Conservation (phyloP, 768 basidiomycete species). For the Leccinum uliginosum region DNA sequence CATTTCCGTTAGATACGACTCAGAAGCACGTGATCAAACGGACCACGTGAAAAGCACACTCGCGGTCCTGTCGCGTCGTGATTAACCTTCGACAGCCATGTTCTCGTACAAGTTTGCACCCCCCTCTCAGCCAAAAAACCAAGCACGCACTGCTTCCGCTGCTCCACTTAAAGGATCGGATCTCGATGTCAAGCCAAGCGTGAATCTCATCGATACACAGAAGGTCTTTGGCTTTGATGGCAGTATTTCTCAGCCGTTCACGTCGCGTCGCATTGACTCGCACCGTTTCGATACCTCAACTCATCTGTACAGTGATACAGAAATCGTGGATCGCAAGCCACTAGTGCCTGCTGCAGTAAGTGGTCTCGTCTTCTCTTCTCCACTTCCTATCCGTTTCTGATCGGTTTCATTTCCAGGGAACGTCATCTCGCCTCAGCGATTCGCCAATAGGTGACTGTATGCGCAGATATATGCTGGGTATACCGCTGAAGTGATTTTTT, state of each 20-base stretch:
- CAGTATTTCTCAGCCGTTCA: conserved; percentile 6
- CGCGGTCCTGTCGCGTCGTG: neutral
- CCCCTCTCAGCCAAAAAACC: conserved; percentile 9
- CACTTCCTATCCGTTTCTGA: neutral
- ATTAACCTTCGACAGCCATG: neutral
- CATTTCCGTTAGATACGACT: too few species aligned
- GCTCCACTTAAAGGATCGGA: conserved; percentile 8
- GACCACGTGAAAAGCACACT: neutral
- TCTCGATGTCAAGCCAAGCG: conserved; percentile 5
- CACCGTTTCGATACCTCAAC: conserved; percentile 5
- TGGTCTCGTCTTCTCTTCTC: neutral
- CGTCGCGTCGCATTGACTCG: conserved; percentile 13
- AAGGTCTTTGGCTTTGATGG: conserved; percentile 5
- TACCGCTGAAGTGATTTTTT: neutral
- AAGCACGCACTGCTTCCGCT: conserved; percentile 1
- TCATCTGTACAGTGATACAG: conserved; percentile 2
- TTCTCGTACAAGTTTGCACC: conserved; percentile 18
- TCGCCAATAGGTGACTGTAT: conserved; percentile 25
- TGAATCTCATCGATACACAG: neutral
- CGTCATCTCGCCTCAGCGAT: conserved; percentile 4
- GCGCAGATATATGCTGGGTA: neutral
- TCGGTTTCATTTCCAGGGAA: conserved; percentile 3
- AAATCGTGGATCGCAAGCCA: conserved; percentile 6
- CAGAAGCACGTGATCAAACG: too few species aligned
- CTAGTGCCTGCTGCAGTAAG: conserved; percentile 6